Evolutionary conservation across 2,329 filamentous ascomycete species (phyloP).

Genomic region (Epichloe gansuensis): DNA sequence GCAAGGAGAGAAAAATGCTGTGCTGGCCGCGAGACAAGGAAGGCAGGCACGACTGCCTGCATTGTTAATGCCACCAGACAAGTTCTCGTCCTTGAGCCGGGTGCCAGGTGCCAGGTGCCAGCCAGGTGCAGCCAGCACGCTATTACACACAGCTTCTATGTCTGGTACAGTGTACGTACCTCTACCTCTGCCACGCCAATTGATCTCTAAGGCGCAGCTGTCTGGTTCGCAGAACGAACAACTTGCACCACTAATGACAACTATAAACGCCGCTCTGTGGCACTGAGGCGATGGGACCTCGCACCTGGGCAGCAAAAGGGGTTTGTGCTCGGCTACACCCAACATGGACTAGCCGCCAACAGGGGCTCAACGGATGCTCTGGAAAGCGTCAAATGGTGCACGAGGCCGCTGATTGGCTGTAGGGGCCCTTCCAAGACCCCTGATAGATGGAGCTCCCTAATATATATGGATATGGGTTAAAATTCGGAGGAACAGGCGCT

Average conservation of each 20-base stretch:
- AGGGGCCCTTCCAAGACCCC: conserved; percentile 1
- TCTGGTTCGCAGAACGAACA: neutral
- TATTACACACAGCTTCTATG: neutral
- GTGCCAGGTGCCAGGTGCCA: neutral
- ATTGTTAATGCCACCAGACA: neutral
- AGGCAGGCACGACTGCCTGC: conserved; percentile 4
- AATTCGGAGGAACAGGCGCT: neutral
- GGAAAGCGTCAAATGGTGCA: neutral
- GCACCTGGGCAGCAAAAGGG: conserved; percentile 19
- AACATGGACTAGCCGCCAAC: conserved; percentile 10
- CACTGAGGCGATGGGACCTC: conserved; percentile 11
- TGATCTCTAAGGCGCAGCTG: neutral
- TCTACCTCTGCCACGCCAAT: neutral
- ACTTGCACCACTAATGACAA: neutral
- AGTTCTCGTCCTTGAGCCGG: neutral
- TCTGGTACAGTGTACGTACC: neutral
- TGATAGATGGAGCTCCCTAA: neutral
- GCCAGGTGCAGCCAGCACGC: neutral
- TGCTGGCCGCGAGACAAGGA: conserved; percentile 11
- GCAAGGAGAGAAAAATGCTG: conserved; percentile 20
- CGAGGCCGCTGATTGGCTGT: conserved; percentile 4
- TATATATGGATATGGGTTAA: neutral
- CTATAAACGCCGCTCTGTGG: conserved; percentile 7
- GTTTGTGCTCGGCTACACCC: conserved; percentile 20
- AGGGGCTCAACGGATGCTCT: neutral